A percentile compares a stretch with the other conserved stretches of the same genome.
These are phyloP conservation scores for Sicyos baderoa DNA, from an alignment of 306 rosid genomes.

Conservation along the genomic window DNA sequence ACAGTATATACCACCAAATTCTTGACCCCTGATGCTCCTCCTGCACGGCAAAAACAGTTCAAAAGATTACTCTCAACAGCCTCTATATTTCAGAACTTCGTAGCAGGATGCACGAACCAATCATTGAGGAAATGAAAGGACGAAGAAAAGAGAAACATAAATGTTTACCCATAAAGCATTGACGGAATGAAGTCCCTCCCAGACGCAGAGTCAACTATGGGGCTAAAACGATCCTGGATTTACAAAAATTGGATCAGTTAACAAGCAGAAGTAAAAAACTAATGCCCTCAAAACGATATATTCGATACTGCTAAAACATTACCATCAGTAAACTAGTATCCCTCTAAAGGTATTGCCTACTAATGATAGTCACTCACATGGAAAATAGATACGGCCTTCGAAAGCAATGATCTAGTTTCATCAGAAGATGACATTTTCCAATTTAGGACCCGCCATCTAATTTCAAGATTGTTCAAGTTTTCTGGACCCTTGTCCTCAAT, in stretches of 20 bases:
- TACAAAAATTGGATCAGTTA: conserved; percentile 8
- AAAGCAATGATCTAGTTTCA: conserved; percentile 42
- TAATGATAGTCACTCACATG: conserved; percentile 42
- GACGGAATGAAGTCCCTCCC: conserved; percentile 74
- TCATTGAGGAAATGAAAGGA: not conserved
- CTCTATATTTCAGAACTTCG: not conserved
- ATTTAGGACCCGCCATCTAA: conserved; percentile 72
- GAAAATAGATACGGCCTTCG: conserved; percentile 49
- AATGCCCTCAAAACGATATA: not conserved
- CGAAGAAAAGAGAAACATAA: not conserved
- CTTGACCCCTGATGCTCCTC: conserved; percentile 63
- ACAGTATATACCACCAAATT: conserved; percentile 84
- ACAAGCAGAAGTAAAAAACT: not conserved
- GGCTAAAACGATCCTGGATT: conserved; percentile 76
- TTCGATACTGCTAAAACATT: not conserved
- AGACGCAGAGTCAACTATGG: conserved; percentile 69
- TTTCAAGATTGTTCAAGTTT: conserved; percentile 26
- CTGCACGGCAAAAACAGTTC: conserved; percentile 33
- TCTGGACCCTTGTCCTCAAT: conserved; percentile 29
- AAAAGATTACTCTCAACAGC: not conserved
- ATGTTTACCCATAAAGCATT: conserved; percentile 77
- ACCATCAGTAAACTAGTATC: not conserved
- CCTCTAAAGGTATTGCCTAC: not conserved
- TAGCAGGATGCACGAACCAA: not conserved
- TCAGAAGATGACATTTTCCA: conserved; percentile 37